These are phyloP conservation scores for Eucalyptus dawsonii DNA, from an alignment of 345 rosid genomes.

Conservation along the genomic window DNA sequence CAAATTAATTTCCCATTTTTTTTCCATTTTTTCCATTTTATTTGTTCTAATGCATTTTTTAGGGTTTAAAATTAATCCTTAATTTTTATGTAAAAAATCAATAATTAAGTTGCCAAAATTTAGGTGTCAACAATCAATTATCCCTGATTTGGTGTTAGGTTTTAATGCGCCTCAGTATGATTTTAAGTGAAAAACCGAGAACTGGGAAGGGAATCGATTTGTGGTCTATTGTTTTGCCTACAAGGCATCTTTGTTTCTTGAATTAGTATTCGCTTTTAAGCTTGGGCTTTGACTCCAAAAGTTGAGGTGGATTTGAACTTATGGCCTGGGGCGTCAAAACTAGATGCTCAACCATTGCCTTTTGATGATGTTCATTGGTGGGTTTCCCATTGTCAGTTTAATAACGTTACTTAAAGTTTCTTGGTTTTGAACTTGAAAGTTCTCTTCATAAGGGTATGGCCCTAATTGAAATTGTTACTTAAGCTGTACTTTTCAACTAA, in stretches of 20 bases:
- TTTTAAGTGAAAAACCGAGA: background rate
- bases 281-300: background rate
- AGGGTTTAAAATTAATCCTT: no score
- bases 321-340: background rate
- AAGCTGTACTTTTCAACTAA: background rate
- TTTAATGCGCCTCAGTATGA: no score
- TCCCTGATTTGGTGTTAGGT: fast-evolving
- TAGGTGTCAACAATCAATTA: no score
- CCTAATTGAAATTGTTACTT: background rate
- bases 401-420: no score
- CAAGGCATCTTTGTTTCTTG: background rate
- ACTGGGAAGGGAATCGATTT: no score
- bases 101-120: no score
- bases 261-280: background rate
- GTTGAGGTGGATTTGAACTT: background rate
- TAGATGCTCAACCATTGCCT: background rate
- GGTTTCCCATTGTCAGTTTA: background rate
- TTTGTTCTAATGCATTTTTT: no score
- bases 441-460: background rate
- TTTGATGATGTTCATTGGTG: background rate
- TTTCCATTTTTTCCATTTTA: no score
- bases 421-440: background rate
- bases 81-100: no score
- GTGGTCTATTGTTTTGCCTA: background rate
- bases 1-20: no score